Conservation (phyloP, 139 green algal species). For the Coccomyxa sp. region DNA sequence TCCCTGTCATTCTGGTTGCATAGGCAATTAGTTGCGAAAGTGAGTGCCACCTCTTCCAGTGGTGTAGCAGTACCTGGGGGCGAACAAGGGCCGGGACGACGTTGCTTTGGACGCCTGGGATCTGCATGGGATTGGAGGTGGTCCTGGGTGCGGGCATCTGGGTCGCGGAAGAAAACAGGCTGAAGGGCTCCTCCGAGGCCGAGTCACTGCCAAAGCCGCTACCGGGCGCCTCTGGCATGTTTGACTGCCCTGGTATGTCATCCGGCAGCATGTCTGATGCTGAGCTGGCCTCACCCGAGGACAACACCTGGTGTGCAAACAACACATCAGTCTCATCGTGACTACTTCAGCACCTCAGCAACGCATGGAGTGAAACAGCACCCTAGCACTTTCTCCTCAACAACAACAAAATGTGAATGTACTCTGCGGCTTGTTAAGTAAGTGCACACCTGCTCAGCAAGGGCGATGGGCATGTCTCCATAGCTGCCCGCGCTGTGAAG, state of each 20-base stretch:
- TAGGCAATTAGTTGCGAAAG: too few species aligned
- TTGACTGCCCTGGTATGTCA: conserved; percentile 23
- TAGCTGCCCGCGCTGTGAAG: conserved; percentile 5
- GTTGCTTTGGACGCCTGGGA: too few species aligned
- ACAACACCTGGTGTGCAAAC: too few species aligned
- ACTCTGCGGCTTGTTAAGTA: not conserved
- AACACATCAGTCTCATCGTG: too few species aligned
- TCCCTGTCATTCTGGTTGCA: too few species aligned
- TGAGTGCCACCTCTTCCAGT: too few species aligned
- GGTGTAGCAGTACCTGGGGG: too few species aligned
- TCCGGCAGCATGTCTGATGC: conserved; percentile 11
- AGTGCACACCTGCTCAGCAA: conserved; percentile 19
- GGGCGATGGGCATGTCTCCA: conserved; percentile 18
- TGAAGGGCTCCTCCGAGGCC: not conserved
- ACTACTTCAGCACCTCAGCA: too few species aligned
- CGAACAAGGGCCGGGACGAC: too few species aligned
- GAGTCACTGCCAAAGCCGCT: not conserved
- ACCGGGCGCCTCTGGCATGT: not conserved
- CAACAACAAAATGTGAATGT: not conserved
- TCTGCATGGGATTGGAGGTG: too few species aligned
- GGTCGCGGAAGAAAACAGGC: conserved; percentile 11
- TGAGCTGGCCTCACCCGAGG: not conserved
- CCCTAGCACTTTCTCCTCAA: not conserved
- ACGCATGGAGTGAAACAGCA: not conserved
- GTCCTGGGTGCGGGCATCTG: too few species aligned